Evolutionary conservation across 208 protist genomes (phyloP).

Genomic region (Trypanosoma avium): DNA sequence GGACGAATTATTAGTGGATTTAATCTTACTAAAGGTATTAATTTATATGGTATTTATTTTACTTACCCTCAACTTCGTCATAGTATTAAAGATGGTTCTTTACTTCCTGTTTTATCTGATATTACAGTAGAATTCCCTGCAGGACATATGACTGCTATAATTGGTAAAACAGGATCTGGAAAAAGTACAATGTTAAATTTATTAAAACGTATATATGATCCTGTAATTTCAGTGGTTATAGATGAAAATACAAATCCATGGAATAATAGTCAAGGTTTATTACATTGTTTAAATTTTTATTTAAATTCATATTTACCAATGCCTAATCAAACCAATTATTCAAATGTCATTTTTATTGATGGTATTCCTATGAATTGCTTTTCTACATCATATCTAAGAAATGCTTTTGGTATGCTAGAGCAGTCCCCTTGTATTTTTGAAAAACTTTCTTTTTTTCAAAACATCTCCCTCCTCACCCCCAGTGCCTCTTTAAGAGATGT

Average conservation of each 20-base stretch:
- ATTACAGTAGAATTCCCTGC: constrained; percentile 30
- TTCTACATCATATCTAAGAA: constrained; percentile 47
- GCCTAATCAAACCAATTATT: not conserved
- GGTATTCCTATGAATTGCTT: constrained; percentile 60
- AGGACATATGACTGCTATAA: constrained; percentile 48
- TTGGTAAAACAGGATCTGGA: constrained; percentile 77
- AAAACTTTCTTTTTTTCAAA: constrained; percentile 39
- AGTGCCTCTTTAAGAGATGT: constrained; percentile 42
- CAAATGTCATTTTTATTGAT: constrained; percentile 42
- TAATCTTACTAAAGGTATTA: constrained; percentile 34
- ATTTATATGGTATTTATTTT: constrained; percentile 62
- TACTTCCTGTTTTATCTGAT: constrained; percentile 21
- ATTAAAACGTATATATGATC: constrained; percentile 77
- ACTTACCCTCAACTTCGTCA: constrained; percentile 64
- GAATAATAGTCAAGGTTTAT: constrained; percentile 25
- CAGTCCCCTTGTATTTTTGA: constrained; percentile 42
- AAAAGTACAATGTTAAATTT: constrained; percentile 75
- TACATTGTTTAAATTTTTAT: constrained; percentile 31
- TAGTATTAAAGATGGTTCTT: constrained; percentile 12
- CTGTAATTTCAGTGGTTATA: constrained; percentile 29
- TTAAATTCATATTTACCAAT: constrained; percentile 7
- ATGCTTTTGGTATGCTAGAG: constrained; percentile 46
- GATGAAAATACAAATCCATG: constrained; percentile 16
- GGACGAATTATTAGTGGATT: constrained; percentile 53
- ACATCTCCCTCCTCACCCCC: constrained; percentile 35